Base-by-base conservation (phyloP, 2,329 filamentous ascomycete species). In the Zymoseptoria pseudotritici region DNA sequence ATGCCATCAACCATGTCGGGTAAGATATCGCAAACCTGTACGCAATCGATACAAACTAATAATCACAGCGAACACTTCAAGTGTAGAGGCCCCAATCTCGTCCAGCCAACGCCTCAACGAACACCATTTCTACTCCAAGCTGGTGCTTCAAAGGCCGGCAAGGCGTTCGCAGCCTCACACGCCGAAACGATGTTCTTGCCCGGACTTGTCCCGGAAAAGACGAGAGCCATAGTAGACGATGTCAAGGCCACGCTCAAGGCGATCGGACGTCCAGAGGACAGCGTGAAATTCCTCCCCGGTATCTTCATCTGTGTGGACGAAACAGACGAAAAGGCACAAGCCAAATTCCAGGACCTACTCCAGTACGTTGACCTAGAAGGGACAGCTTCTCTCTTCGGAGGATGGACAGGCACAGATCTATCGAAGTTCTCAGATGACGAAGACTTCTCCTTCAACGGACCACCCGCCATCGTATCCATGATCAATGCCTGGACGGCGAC, bases 71-170 rank as follows among this genome's bases (percentile, higher is more conserved):
- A 70, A 54, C 77, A 78, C 57, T 81, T 80, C 66, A 72, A 71
- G 50, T 72, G 80, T 3, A 74, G 73, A 59, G 74, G 76, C 17
- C 73, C 74, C 1, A 78, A 79, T 58, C 78, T 80, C 24, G 78
- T 82, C 36, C 78, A 83, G 54, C 82, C 82, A 0, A 83, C 82
- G 0, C 81, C 81, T 3, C 82, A 85, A 64, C 72, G 82, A 0
- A 85, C 82, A 0, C 82, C 82, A 0, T 81, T 83, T 59, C 72
- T 84, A 0, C 82, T 84, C 66, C 78, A 80, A 63, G 79, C 79
- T 4, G 79, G 79, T 1, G 76, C 77, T 0, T 78, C 75, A 3
- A 74, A 75, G 26, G 76, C 77, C 1, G 78, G 79, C 1, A 78
- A 77, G 53, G 70, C 71, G 0, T 80, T 80, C 42, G 78, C 77